These are phyloP conservation scores for Xylariaceae sp. DNA, from an alignment of 2,329 filamentous ascomycete genomes.

Conservation along the genomic window DNA sequence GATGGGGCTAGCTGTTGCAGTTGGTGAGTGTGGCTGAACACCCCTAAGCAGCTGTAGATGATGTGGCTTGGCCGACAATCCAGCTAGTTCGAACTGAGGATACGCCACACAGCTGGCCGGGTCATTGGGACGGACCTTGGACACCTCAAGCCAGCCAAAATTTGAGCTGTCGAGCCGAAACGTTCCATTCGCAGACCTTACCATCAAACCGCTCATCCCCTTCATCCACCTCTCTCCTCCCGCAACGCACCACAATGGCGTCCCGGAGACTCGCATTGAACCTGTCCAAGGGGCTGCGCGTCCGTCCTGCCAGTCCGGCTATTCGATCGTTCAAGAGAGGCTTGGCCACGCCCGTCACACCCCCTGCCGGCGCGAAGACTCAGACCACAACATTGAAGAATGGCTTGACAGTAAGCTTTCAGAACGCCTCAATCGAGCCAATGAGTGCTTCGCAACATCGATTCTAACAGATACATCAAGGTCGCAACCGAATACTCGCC, in stretches of 20 bases:
- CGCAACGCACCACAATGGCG: constrained; percentile 64
- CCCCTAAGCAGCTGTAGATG: no score
- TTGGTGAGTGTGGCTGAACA: not conserved
- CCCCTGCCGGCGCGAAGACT: constrained; percentile 67
- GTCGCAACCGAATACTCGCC: constrained; percentile 97
- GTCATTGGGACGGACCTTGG: constrained; percentile 8
- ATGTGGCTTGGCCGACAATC: constrained; percentile 6
- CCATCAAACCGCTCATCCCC: constrained; percentile 54
- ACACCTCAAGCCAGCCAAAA: constrained; percentile 27
- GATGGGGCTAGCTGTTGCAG: no score
- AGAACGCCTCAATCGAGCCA: constrained; percentile 23
- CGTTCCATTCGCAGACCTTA: constrained; percentile 25
- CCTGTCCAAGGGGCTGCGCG: constrained; percentile 85
- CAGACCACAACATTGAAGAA: constrained; percentile 96
- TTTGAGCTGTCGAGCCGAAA: constrained; percentile 23
- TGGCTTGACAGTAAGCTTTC: constrained; percentile 77
- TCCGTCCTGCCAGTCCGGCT: constrained; percentile 76
- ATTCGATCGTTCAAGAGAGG: constrained; percentile 75
- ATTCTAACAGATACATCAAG: constrained; percentile 42
- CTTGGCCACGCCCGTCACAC: constrained; percentile 78
- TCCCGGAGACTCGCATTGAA: constrained; percentile 96
- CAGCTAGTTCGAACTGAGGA: no score
- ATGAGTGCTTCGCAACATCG: constrained; percentile 1
- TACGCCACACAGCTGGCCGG: constrained; percentile 9
- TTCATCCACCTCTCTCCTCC: constrained; percentile 38